phyloP scores from a whole-genome alignment of 2,329 filamentous ascomycete species.

The Colletotrichum godetiae region DNA sequence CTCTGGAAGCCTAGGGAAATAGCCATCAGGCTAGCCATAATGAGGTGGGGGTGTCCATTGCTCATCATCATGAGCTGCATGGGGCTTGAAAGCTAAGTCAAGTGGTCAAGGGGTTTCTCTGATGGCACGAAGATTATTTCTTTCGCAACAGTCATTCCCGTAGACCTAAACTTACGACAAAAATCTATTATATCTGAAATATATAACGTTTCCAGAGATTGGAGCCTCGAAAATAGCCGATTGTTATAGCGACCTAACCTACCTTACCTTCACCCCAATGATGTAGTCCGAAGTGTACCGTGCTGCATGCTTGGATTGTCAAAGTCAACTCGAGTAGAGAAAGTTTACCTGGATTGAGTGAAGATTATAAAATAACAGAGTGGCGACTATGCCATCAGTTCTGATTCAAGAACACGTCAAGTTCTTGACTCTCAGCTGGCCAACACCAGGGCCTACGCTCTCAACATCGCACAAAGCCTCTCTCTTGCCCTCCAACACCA shows the following conservation, averaged over 20 bases:
- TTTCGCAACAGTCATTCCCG: neutral
- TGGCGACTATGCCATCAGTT: neutral
- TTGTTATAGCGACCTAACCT: neutral
- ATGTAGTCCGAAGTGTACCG: too few species aligned
- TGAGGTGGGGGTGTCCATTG: too few species aligned
- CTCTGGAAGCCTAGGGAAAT: too few species aligned
- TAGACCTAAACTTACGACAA: neutral
- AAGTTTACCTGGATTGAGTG: neutral
- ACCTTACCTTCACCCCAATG: neutral
- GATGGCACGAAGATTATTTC: neutral
- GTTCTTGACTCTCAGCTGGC: neutral
- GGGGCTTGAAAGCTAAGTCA: too few species aligned
- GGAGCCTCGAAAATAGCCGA: neutral
- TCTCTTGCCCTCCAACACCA: neutral
- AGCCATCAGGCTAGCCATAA: too few species aligned
- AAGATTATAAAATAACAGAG: neutral
- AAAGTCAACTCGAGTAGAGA: too few species aligned
- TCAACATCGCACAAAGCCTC: slow-evolving; percentile 4
- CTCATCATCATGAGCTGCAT: too few species aligned
- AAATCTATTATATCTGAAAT: neutral
- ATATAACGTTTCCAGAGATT: neutral
- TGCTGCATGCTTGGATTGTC: too few species aligned
- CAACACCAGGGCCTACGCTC: neutral
- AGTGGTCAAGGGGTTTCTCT: too few species aligned
- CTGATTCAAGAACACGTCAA: neutral